Conservation (phyloP, 768 basidiomycete genomes). For the Termitomyces sp. region DNA sequence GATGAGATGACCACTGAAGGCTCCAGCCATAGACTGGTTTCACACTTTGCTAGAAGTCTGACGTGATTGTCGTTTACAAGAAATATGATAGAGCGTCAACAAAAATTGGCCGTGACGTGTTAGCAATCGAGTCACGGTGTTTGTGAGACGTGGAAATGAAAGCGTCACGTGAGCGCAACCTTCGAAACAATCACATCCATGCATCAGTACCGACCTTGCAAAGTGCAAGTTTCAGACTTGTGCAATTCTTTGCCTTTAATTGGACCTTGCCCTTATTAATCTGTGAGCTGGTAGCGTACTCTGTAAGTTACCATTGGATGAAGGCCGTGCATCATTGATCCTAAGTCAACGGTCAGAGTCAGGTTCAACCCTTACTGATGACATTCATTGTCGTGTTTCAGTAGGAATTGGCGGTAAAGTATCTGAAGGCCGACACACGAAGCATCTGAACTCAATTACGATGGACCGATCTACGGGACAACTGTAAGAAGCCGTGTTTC, state of each 20-base stretch:
- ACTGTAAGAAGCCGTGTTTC: neutral
- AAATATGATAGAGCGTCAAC: neutral
- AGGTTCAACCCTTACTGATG: neutral
- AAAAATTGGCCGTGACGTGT: neutral
- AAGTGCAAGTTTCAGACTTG: too few species aligned
- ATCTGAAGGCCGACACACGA: neutral
- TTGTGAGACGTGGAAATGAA: neutral
- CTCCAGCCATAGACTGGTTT: conserved; percentile 43
- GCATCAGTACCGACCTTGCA: neutral
- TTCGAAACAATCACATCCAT: too few species aligned
- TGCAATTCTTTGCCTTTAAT: neutral
- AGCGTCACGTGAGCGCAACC: neutral
- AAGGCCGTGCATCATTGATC: neutral
- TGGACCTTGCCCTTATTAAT: neutral
- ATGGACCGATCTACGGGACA: neutral
- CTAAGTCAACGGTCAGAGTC: neutral
- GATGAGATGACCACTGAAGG: conserved; percentile 55
- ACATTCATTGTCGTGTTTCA: neutral
- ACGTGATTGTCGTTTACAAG: neutral
- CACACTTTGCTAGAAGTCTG: too few species aligned
- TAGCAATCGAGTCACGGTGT: neutral
- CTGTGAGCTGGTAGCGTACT: neutral
- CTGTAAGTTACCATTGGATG: neutral
- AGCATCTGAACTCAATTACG: neutral
- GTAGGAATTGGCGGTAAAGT: neutral